phyloP scores from a whole-genome alignment of 768 basidiomycete genomes.

The Pleurotus ostreatus region DNA sequence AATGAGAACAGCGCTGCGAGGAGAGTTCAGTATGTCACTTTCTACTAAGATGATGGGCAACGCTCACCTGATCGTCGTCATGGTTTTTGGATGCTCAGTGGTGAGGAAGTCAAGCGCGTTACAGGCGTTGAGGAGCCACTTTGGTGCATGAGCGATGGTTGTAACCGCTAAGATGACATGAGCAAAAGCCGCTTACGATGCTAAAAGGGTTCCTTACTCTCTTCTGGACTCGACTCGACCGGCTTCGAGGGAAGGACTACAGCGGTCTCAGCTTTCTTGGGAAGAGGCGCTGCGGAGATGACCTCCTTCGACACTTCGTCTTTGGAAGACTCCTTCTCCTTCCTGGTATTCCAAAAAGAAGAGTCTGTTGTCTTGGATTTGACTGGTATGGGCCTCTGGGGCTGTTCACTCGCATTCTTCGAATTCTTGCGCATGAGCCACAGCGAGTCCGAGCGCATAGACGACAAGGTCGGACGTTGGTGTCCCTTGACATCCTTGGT shows the following conservation, averaged over 20 bases:
- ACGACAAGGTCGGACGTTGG: background rate
- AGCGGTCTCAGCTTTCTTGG: conserved; percentile 2
- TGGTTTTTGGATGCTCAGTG: conserved; percentile 68
- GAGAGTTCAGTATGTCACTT: conserved; percentile 42
- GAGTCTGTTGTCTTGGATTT: conserved; percentile 16
- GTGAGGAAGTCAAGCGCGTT: conserved; percentile 72
- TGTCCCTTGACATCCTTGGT: background rate
- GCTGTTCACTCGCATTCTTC: background rate
- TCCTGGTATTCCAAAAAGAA: conserved; percentile 22
- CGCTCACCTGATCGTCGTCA: conserved; percentile 4
- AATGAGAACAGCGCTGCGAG: conserved; percentile 73
- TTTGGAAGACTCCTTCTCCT: conserved; percentile 13
- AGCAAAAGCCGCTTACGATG: conserved; percentile 8
- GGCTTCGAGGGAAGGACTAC: background rate
- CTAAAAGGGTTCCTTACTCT: conserved; percentile 5
- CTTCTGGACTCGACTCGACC: conserved; percentile 2
- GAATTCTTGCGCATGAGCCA: conserved; percentile 8
- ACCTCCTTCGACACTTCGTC: conserved; percentile 9
- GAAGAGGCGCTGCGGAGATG: background rate
- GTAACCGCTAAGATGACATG: conserved; percentile 22
- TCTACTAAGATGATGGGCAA: background rate
- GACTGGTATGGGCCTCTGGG: conserved; percentile 1
- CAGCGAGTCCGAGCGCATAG: background rate
- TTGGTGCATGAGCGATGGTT: conserved; percentile 57
- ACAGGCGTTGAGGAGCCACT: conserved; percentile 76